Base-by-base conservation (phyloP, 1,139 yeast species). In the Sugiyamaella castrensis region DNA sequence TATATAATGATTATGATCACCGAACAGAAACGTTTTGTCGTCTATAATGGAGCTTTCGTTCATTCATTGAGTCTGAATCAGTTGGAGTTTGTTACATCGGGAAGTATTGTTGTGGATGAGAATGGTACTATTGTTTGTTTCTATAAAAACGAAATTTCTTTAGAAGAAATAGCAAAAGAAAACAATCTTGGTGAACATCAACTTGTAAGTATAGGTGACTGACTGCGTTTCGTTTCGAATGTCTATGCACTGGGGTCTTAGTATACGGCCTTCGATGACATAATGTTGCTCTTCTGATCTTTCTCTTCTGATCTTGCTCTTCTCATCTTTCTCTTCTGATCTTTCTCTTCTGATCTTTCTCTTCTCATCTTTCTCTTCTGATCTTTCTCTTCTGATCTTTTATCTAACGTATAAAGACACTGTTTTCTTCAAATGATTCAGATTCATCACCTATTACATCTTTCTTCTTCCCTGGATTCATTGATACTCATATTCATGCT, bases 401-500 rank as follows among this genome's bases (percentile, higher is more conserved):
- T n/a, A n/a, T 19, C 24, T 19, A 19, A 19, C 24, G 24, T 19
- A 19, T 19, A 19, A 4, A 19, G 24, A 19, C 24, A 19, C 5
- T 19, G 5, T 19, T 19, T 19, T 19, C 24, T 19, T 19, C 24
- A 19, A 19, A 19, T 19, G 24, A 19, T 19, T 5, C 24, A 19
- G 5, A 3, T 19, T 19, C 24, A 19, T 5, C 24, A 19, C 3
- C 24, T 19, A 19, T 19, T 19, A 37, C 54, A 52, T 13, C 75
- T 47, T 89, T 91, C 65, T 80, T 84, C 60, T 80, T 87, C 61
- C 98, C 98, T 0, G 98, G 98, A 1, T 89, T 92, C 60, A 72
- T 92, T 11, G 98, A 92, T 63, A 89, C 98, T 1, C 98, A 92
- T 64, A 88, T 89, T 53, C 98, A 92, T 66, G 97, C 98, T 0